Evolutionary conservation across 352 stramenopile genomes (phyloP), one percentile per base, ranked within the genome.

Genomic region (Globisporangium heterothallicum): DNA sequence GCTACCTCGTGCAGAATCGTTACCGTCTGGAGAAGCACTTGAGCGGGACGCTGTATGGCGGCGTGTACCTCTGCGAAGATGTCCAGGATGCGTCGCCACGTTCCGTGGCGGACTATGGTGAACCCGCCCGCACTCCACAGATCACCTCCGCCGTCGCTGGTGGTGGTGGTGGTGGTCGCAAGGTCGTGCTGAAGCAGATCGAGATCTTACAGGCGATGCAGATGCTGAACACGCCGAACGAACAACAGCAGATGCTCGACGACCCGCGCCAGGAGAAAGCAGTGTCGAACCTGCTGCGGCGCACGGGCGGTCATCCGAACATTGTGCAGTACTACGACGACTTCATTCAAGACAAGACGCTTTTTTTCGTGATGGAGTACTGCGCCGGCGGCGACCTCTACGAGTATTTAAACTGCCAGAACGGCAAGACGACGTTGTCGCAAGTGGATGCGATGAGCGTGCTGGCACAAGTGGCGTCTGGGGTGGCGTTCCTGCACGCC

Each of bases 341-440:
- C 43, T 74, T 86, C 42, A 59, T 73, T n/a, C 52, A 70, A 9
- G 46, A 72, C 21, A 66, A 46, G 44, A 69, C 56, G 18, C 58
- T 83, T 7, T 83, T 70, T 42, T 74, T 82, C 19, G 66, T 82
- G n/a, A 56, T 76, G 2, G 72, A 82, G 32, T 66, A 61, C 26
- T 78, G 68, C 45, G 42, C 54, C 13, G 57, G 52, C 4, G 65
- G 65, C 16, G 68, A 78, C 24, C 38, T 78, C 22, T 72, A 66
- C 52, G 45, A 49, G 14, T 73, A 70, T 16, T 54, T 75, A 34
- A 66, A 61, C 35, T 36, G n/a, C n/a, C n/a, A 35, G 10, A 38
- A 38, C 12, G 19, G 58, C 21, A 65, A 69, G 36, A 56, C 45
- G 16, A 30, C 43, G 2, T 52, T 74, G 2, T 26, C 25, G 0